These are phyloP conservation scores for Asterionellopsis glacialis DNA, from an alignment of 108 stramenopile genomes.

Conservation along the genomic window DNA sequence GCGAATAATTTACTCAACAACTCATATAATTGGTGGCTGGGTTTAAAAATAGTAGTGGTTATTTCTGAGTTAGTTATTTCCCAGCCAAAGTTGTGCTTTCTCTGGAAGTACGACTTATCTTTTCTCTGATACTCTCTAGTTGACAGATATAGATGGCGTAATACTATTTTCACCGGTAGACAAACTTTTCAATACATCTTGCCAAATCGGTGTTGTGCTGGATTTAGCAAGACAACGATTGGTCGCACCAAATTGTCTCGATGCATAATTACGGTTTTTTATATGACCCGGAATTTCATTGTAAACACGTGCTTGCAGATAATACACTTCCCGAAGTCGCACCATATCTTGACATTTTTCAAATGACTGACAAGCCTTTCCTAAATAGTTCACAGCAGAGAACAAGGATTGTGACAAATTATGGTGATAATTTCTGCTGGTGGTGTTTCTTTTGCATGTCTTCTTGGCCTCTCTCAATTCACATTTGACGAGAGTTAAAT, in stretches of 20 bases:
- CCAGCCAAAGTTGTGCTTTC: no score
- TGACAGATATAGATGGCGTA: background rate
- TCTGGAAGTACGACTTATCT: no score
- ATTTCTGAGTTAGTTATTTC: no score
- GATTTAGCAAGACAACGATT: background rate
- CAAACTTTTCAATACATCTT: background rate
- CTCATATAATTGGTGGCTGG: no score
- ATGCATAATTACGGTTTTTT: background rate
- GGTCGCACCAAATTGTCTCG: background rate
- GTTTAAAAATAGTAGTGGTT: no score
- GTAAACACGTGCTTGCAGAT: constrained; percentile 55
- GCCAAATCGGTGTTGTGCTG: background rate
- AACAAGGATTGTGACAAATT: background rate
- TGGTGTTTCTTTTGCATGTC: constrained; percentile 7
- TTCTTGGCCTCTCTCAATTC: constrained; percentile 34
- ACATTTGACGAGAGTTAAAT: constrained; percentile 66
- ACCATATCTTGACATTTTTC: constrained; percentile 46
- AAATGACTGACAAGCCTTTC: constrained; percentile 33
- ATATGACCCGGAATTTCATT: constrained; percentile 5
- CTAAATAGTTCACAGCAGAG: constrained; percentile 4
- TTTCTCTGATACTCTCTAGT: no score
- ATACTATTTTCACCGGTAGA: background rate
- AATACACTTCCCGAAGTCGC: constrained; percentile 53
- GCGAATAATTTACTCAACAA: no score
- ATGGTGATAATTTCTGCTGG: constrained; percentile 1